Evolutionary conservation across 164 flowering plant species (phyloP).

Genomic region (Aristolochia fimbriata): DNA sequence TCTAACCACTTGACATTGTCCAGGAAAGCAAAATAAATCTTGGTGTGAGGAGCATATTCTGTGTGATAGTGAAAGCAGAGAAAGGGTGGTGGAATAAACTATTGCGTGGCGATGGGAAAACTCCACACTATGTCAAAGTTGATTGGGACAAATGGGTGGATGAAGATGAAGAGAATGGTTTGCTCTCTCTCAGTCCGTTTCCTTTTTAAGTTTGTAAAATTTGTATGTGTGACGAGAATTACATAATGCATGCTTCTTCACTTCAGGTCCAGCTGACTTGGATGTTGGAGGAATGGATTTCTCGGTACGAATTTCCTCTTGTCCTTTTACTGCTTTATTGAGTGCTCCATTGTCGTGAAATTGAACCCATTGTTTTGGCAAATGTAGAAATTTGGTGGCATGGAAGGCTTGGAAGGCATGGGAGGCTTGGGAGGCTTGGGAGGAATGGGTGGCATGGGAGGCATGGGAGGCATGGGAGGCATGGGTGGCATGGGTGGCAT

Average conservation of each 20-base stretch:
- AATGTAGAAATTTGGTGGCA: slow-evolving; percentile 46
- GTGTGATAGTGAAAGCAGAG: slow-evolving; percentile 79
- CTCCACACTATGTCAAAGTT: slow-evolving; percentile 74
- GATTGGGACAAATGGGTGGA: slow-evolving; percentile 99
- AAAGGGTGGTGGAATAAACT: slow-evolving; percentile 84
- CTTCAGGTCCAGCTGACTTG: slow-evolving; percentile 37
- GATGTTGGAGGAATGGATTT: slow-evolving; percentile 89
- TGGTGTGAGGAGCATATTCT: slow-evolving; percentile 63
- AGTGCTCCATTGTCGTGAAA: not conserved
- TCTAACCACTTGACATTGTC: not conserved
- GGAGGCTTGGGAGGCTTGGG: slow-evolving; percentile 3
- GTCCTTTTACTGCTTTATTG: not conserved
- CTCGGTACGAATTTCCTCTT: slow-evolving; percentile 41
- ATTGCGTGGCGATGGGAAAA: slow-evolving; percentile 49
- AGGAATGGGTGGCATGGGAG: slow-evolving; percentile 7
- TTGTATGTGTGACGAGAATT: slow-evolving; percentile 5
- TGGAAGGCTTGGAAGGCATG: slow-evolving; percentile 15
- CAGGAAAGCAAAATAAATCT: slow-evolving; percentile 79
- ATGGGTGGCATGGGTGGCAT: slow-evolving; percentile 5
- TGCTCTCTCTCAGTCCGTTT: not conserved
- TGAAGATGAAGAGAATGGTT: slow-evolving; percentile 73
- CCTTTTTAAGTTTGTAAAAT: not conserved
- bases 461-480: slow-evolving; percentile 30
- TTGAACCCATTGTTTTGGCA: slow-evolving; percentile 3
- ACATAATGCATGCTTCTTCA: too few species aligned